phyloP scores from a whole-genome alignment of 306 rosid genomes.

The Alnus rubra region DNA sequence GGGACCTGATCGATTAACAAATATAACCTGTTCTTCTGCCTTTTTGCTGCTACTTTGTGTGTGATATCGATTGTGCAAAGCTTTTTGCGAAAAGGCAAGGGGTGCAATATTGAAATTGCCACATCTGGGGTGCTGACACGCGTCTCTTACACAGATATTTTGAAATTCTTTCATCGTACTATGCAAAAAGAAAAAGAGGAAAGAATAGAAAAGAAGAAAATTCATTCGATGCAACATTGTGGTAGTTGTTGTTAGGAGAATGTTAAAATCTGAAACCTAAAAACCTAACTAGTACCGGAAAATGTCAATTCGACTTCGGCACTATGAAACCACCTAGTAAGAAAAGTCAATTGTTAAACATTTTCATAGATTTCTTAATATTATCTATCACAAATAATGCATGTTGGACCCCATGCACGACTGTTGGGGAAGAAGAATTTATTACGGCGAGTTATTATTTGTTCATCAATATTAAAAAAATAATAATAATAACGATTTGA shows the following conservation, averaged over 20 bases:
- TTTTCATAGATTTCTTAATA: slow-evolving; percentile 42
- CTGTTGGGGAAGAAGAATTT: slow-evolving; percentile 24
- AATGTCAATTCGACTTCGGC: slow-evolving; percentile 28
- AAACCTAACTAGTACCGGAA: slow-evolving; percentile 7
- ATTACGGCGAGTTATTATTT: slow-evolving; percentile 22
- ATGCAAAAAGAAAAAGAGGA: neutral
- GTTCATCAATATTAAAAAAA: slow-evolving; percentile 5
- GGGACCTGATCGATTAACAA: neutral
- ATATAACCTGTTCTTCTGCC: too few relatives aligned
- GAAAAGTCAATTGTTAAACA: slow-evolving; percentile 45
- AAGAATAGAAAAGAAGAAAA: neutral
- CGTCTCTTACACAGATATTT: slow-evolving; percentile 28
- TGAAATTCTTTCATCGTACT: neutral
- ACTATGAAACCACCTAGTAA: slow-evolving; percentile 35
- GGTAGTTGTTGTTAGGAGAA: slow-evolving; percentile 1
- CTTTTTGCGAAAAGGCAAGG: slow-evolving; percentile 40
- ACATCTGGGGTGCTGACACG: slow-evolving; percentile 62
- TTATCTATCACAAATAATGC: slow-evolving; percentile 61
- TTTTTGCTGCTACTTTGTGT: neutral
- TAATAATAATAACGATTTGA: neutral
- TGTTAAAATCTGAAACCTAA: neutral
- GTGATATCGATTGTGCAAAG: slow-evolving; percentile 22
- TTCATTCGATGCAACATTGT: neutral
- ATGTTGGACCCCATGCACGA: slow-evolving; percentile 48
- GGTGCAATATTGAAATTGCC: neutral